Base-by-base conservation (phyloP, 2,329 filamentous ascomycete species). In the Fusarium acutatum region DNA sequence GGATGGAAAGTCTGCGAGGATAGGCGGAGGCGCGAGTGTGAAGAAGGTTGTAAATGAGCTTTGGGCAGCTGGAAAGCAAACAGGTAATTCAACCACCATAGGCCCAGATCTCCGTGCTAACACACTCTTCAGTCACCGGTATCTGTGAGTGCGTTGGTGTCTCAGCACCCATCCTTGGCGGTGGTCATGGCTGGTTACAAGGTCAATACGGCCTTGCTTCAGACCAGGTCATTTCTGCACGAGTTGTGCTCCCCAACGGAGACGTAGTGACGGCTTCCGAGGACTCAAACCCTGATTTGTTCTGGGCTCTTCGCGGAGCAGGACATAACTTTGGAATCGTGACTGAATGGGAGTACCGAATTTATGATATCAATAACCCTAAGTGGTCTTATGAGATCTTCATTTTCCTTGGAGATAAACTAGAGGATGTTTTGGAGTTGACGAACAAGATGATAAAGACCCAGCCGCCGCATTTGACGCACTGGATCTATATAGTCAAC, bases 291-390 rank as follows among this genome's bases (percentile, higher is more conserved):
- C 38, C 66, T 0, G 72, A 75, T 20, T 63, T 72, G 2, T 87
- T 85, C 75, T 86, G 82, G 81, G 85, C 84, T 22, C 72, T 87
- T 9, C 80, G 82, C 5, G 86, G 85, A 26, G 85, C 84, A 3
- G 85, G 85, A 6, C 87, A 89, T 61, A 90, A 90, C 75, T 90
- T 90, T 65, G 89, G 88, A 3, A 84, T 78, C 32, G 87, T 89
- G 7, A 80, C 78, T 0, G 84, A 84, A 7, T 79, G 84, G 37
- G 82, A 82, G 0, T 81, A 81, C 2, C 86, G 85, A 67, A 82
- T 89, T 11, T 87, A 87, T 69, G 83, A 87, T 60, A 79, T 80
- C 10, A 77, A 79, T 52, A 60, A 46, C 52, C 65, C 59, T 0
- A 56, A 79, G 20, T 87, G 83, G 83, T 81, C 83, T 4, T 82